These are phyloP conservation scores for Exidia glandulosa DNA, from an alignment of 768 basidiomycete genomes.

Conservation along the genomic window DNA sequence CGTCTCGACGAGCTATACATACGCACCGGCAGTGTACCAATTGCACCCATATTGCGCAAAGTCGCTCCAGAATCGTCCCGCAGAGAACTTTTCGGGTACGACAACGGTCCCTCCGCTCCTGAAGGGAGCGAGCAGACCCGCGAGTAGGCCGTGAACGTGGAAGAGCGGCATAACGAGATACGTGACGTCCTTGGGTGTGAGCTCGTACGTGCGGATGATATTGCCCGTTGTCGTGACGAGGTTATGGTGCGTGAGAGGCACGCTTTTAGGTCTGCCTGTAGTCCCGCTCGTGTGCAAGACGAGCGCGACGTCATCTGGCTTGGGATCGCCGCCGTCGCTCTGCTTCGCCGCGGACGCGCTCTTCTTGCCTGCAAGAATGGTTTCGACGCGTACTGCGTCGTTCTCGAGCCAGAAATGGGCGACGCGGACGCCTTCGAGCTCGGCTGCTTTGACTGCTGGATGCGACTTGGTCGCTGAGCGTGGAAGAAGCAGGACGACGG, in stretches of 20 bases:
- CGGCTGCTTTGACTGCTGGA: background rate
- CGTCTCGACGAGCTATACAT: no score
- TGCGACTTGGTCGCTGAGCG: background rate
- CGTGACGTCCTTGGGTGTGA: conserved; percentile 17
- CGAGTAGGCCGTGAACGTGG: conserved; percentile 50
- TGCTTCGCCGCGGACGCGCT: no score
- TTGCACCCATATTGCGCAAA: conserved; percentile 27
- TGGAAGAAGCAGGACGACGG: conserved; percentile 12
- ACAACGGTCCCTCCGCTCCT: conserved; percentile 44
- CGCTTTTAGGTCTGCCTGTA: conserved; percentile 28
- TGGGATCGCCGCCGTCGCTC: background rate
- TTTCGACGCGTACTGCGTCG: background rate
- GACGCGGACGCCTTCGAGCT: background rate
- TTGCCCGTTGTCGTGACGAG: conserved; percentile 21
- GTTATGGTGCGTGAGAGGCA: conserved; percentile 23
- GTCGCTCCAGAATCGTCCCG: conserved; percentile 39
- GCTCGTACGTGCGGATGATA: conserved; percentile 21
- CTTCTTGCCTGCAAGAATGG: background rate
- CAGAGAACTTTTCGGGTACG: conserved; percentile 44
- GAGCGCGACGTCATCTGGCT: conserved; percentile 35
- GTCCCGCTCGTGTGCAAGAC: conserved; percentile 53
- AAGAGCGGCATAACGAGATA: conserved; percentile 44
- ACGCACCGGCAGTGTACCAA: conserved; percentile 31
- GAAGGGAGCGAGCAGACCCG: conserved; percentile 46
- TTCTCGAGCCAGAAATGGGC: background rate